Evolutionary conservation across 129 eudicot genomes (phyloP).

Genomic region (Tanacetum coccineum): DNA sequence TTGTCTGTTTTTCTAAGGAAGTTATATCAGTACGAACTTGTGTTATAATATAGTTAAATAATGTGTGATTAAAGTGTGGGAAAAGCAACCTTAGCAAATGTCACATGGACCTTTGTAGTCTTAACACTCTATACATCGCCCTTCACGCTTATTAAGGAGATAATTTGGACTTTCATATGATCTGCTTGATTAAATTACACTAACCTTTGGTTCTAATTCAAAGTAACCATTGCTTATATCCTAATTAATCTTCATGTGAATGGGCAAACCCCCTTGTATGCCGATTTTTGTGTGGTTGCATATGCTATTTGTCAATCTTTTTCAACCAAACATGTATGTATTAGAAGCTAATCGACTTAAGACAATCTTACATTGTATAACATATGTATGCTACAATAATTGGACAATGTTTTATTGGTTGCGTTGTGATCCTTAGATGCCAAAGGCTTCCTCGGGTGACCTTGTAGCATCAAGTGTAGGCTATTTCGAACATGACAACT

Average conservation of each 20-base stretch:
- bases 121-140: background rate
- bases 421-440: too few species aligned
- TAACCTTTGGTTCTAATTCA: slow-evolving; percentile 15
- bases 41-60: slow-evolving; percentile 23
- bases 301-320: background rate
- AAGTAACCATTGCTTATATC: slow-evolving; percentile 27
- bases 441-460: background rate
- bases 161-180: slow-evolving; percentile 14
- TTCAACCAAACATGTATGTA: too few species aligned
- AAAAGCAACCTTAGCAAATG: slow-evolving; percentile 22
- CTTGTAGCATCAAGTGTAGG: background rate
- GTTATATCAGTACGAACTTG: slow-evolving; percentile 8
- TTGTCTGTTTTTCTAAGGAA: background rate
- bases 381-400: too few species aligned
- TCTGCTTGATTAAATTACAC: background rate
- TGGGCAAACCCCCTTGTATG: background rate
- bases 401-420: too few species aligned
- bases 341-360: too few species aligned
- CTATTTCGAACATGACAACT: background rate
- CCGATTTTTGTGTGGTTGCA: slow-evolving; percentile 4
- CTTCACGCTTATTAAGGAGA: slow-evolving; percentile 10
- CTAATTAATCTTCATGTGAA: slow-evolving; percentile 21
- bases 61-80: slow-evolving; percentile 17
- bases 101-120: slow-evolving; percentile 20
- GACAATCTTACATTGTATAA: too few species aligned